phyloP scores from a whole-genome alignment of 306 rosid species.

The Sicyos edulis region DNA sequence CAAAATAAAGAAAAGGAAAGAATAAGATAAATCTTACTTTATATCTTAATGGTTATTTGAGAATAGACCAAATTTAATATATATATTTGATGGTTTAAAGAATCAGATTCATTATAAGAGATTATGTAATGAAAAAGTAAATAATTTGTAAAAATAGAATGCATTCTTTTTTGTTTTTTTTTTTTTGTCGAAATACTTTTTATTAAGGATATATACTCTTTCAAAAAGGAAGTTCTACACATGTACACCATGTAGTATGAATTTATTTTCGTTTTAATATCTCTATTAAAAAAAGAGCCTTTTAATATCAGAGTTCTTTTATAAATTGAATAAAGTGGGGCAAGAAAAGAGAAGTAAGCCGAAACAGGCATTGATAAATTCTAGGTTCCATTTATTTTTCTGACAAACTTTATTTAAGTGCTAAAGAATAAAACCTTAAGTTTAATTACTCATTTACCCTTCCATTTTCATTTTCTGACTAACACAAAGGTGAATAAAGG shows the following conservation, averaged over 20 bases:
- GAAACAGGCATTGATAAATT: background rate
- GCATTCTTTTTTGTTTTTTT: too few species aligned
- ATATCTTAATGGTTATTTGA: too few species aligned
- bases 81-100: too few species aligned
- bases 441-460: background rate
- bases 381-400: slow-evolving; percentile 5
- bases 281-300: too few species aligned
- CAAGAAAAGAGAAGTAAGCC: background rate
- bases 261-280: background rate
- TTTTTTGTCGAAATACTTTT: too few species aligned
- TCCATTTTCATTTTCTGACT: background rate
- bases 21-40: too few species aligned
- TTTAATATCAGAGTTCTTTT: too few species aligned
- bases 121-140: background rate
- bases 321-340: background rate
- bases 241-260: background rate
- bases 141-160: too few species aligned
- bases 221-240: background rate
- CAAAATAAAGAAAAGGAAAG: too few species aligned
- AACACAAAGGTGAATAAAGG: background rate
- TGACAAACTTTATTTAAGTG: background rate
- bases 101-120: too few species aligned
- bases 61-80: too few species aligned
- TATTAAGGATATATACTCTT: too few species aligned
- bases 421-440: background rate